Evolutionary conservation across 169 alveolate species (phyloP), one percentile per base, ranked within the genome.

Genomic region (Cyclospora cayetanensis): DNA sequence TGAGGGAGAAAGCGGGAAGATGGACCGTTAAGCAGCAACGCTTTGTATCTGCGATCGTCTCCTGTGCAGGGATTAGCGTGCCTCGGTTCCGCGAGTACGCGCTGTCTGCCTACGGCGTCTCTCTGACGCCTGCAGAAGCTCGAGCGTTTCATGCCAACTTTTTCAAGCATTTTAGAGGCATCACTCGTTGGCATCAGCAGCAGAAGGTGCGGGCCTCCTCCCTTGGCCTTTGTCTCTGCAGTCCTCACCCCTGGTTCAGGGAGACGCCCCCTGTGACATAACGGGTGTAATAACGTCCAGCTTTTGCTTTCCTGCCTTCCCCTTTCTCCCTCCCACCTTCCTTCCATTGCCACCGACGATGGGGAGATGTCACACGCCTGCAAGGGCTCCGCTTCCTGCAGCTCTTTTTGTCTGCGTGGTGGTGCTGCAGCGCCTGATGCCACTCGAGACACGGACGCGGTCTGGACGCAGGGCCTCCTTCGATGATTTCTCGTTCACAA

Each of bases 11-110:
- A n/a, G n/a, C n/a, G n/a, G n/a, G n/a, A n/a, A n/a, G n/a, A n/a
- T n/a, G n/a, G n/a, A n/a, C n/a, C n/a, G n/a, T n/a, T n/a, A n/a
- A n/a, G n/a, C n/a, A n/a, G n/a, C n/a, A n/a, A n/a, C n/a, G n/a
- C n/a, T n/a, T n/a, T n/a, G n/a, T n/a, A n/a, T n/a, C n/a, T n/a
- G n/a, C n/a, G n/a, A n/a, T n/a, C n/a, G n/a, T 63, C 2, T 22
- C 25, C 25, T 18, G 18, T 63, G 22, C 46, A 37, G 55, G 82
- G 25, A 96, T 96, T 97, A 94, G 97, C 42, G 94, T 93, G 43
- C 94, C 90, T 11, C 94, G 96, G 31, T 93, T 96, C 95, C 94
- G 94, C 63, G 95, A 83, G 92, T 96, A 96, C 80, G 98, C 98
- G 42, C 95, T 95, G 52, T 90, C 94, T 1, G 94, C 96, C 80